Evolutionary conservation across 164 flowering plant genomes (phyloP).

Genomic region (Kingdonia uniflora): DNA sequence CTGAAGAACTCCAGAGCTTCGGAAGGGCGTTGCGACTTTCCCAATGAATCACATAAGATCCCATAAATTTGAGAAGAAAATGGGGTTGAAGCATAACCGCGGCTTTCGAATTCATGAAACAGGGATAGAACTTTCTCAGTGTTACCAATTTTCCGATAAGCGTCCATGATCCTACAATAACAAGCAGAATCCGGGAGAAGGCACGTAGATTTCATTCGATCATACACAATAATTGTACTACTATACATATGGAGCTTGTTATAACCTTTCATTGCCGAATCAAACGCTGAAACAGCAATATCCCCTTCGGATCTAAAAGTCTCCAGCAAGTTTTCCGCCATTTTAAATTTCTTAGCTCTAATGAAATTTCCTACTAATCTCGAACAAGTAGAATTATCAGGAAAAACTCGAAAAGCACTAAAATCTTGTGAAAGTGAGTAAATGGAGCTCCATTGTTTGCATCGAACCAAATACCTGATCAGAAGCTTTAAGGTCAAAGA

Average conservation of each 20-base stretch:
- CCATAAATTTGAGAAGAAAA: conserved; percentile 23
- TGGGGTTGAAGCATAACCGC: conserved; percentile 7
- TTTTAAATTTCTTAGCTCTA: conserved; percentile 49
- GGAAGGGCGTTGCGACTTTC: conserved; percentile 35
- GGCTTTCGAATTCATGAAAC: conserved; percentile 38
- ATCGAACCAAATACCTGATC: conserved; percentile 39
- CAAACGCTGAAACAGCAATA: conserved; percentile 32
- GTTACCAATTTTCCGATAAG: conserved; percentile 33
- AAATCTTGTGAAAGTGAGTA: conserved; percentile 34
- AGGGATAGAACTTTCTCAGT: conserved; percentile 28
- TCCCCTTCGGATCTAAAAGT: conserved; percentile 21
- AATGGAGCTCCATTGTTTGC: conserved; percentile 47
- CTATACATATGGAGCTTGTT: conserved; percentile 72
- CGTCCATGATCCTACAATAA: conserved; percentile 54
- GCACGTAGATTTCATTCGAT: conserved; percentile 30
- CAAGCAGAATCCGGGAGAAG: conserved; percentile 29
- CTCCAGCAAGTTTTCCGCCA: conserved; percentile 30
- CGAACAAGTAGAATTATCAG: conserved; percentile 38
- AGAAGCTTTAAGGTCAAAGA: conserved; percentile 29
- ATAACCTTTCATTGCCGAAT: conserved; percentile 55
- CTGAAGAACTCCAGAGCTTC: conserved; percentile 56
- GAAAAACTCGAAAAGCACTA: conserved; percentile 28
- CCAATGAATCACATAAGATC: conserved; percentile 44
- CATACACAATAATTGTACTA: conserved; percentile 33
- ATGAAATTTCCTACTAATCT: conserved; percentile 43